These are phyloP conservation scores for Lasiosphaeris hirsuta DNA, from an alignment of 495 filamentous ascomycete species.

Conservation along the genomic window DNA sequence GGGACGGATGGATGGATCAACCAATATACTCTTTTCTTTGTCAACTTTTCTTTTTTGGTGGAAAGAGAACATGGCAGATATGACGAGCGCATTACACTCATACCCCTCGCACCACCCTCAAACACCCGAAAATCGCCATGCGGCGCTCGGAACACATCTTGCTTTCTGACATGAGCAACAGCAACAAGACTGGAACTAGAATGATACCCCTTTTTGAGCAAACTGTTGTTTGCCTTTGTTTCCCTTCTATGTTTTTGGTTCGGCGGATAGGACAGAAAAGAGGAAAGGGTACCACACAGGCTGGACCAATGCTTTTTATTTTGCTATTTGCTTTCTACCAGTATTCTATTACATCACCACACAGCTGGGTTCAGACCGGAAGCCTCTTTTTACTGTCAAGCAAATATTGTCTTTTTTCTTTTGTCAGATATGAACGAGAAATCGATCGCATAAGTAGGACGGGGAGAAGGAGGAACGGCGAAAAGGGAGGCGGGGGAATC, in stretches of 20 bases:
- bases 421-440: conserved; percentile 2
- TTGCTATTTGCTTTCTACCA: background rate
- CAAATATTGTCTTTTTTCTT: conserved; percentile 8
- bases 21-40: conserved; percentile 23
- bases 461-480: background rate
- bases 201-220: conserved; percentile 25
- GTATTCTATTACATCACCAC: too few relatives aligned
- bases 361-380: background rate
- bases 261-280: background rate
- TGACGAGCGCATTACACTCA: conserved; percentile 4
- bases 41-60: conserved; percentile 12
- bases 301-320: background rate
- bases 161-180: background rate
- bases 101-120: conserved; percentile 1
- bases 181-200: conserved; percentile 20
- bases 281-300: background rate
- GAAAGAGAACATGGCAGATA: conserved; percentile 18
- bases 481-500: too few relatives aligned
- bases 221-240: conserved; percentile 4
- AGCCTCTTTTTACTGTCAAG: background rate
- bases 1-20: background rate
- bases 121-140: background rate
- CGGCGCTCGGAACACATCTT: background rate
- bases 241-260: conserved; percentile 4
- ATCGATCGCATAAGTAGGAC: background rate